Percentiles rank a stretch among this genome's conserved stretches.
These are phyloP conservation scores for Jatropha podagrica DNA, from an alignment of 441 rosid genomes.

Conservation along the genomic window DNA sequence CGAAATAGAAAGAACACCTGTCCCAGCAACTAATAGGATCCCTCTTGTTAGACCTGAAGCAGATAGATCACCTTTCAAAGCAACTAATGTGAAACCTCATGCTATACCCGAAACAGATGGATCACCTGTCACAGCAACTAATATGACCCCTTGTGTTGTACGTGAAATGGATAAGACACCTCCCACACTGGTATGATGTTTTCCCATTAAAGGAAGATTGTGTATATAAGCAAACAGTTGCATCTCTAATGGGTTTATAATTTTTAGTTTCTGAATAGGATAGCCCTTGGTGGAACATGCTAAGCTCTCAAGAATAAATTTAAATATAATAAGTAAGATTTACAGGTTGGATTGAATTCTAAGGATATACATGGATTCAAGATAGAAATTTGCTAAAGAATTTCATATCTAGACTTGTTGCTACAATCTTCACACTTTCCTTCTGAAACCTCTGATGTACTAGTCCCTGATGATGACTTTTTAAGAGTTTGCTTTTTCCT, in stretches of 20 bases:
- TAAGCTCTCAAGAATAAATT: neutral
- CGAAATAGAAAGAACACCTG: conserved; percentile 12
- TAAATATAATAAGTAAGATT: neutral
- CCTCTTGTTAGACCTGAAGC: conserved; percentile 26
- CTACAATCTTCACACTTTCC: neutral
- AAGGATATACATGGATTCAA: neutral
- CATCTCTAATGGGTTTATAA: conserved; percentile 12
- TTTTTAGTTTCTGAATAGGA: conserved; percentile 16
- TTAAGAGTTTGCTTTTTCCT: neutral
- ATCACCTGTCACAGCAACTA: conserved; percentile 17
- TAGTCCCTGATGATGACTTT: neutral
- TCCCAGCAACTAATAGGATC: conserved; percentile 21
- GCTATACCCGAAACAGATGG: conserved; percentile 18
- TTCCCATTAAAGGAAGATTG: neutral
- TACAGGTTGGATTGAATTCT: neutral
- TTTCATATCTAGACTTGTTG: neutral
- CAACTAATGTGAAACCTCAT: neutral
- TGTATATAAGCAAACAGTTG: neutral
- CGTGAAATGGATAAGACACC: conserved; percentile 24
- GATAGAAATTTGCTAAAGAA: neutral
- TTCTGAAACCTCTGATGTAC: neutral
- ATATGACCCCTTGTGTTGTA: neutral
- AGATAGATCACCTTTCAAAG: conserved; percentile 25
- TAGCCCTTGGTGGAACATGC: conserved; percentile 1
- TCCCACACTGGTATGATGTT: conserved; percentile 29